These are phyloP conservation scores for Penicillium concentricum DNA, from an alignment of 2,329 filamentous ascomycete species.

Conservation along the genomic window DNA sequence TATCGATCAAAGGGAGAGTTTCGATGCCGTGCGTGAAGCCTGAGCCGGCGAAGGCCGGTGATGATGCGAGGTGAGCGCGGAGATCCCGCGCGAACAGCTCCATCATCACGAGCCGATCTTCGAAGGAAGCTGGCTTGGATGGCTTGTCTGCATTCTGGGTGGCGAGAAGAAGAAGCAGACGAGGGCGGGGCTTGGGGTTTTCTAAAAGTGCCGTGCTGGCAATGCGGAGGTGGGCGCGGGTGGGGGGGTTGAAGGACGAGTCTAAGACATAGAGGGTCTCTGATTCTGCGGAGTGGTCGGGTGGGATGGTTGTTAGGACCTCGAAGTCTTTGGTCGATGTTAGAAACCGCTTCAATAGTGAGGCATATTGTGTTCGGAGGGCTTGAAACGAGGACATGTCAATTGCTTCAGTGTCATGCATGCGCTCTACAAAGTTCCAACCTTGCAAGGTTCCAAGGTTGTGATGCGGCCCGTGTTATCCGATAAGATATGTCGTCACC, in stretches of 20 bases:
- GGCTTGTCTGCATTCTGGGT: constrained; percentile 66
- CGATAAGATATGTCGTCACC: constrained; percentile 7
- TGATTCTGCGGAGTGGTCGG: constrained; percentile 16
- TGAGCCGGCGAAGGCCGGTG: constrained; percentile 7
- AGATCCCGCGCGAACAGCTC: constrained; percentile 47
- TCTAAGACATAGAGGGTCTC: constrained; percentile 62
- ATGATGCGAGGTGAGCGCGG: constrained; percentile 27
- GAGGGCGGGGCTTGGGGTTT: constrained; percentile 27
- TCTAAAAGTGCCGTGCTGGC: constrained; percentile 53
- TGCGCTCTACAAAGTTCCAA: not conserved
- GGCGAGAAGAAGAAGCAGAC: constrained; percentile 60
- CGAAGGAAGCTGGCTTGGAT: constrained; percentile 48
- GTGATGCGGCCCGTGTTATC: not conserved
- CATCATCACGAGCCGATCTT: constrained; percentile 52
- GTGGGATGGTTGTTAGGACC: constrained; percentile 14
- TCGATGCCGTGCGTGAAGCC: not conserved
- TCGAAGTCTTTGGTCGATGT: constrained; percentile 39
- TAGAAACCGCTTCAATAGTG: constrained; percentile 46
- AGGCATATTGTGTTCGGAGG: constrained; percentile 40
- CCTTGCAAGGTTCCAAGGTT: not conserved
- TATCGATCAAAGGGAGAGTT: constrained; percentile 40
- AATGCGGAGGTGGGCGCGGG: constrained; percentile 57
- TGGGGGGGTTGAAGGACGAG: constrained; percentile 66
- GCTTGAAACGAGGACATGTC: constrained; percentile 26
- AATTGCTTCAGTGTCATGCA: not conserved